These are phyloP conservation scores for Paspalum notatum DNA, from an alignment of 176 grass and related monocot species.

Conservation along the genomic window DNA sequence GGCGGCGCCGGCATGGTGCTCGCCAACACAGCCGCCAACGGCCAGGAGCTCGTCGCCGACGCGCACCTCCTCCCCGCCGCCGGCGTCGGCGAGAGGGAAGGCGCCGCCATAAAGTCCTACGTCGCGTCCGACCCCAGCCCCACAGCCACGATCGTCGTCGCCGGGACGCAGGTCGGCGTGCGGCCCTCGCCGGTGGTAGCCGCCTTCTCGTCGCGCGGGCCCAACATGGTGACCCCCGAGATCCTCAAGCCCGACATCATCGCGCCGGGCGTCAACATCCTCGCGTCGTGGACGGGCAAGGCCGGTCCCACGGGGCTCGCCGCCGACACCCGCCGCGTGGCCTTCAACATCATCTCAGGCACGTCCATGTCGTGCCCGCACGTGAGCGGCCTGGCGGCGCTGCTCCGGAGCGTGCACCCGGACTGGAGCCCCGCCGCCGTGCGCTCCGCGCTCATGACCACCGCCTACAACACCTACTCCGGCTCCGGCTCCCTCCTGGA, in stretches of 20 bases:
- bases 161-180: conserved; percentile 70
- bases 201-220: conserved; percentile 85
- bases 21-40: conserved; percentile 80
- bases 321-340: conserved; percentile 58
- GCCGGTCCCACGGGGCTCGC: conserved; percentile 70
- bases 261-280: conserved; percentile 87
- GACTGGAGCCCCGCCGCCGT: conserved; percentile 83
- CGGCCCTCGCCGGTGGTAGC: conserved; percentile 72
- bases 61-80: conserved; percentile 78
- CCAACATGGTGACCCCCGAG: conserved; percentile 71
- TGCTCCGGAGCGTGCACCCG: conserved; percentile 63
- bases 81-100: conserved; percentile 64
- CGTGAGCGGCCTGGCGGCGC: conserved; percentile 74
- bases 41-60: conserved; percentile 89
- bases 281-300: conserved; percentile 77
- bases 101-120: conserved; percentile 62
- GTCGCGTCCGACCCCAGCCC: conserved; percentile 45
- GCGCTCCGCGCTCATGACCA: conserved; percentile 91
- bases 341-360: conserved; percentile 90
- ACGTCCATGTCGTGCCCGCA: conserved; percentile 97
- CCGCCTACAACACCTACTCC: conserved; percentile 68
- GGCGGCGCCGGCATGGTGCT: conserved; percentile 88
- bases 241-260: conserved; percentile 85
- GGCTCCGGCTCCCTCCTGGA: conserved; percentile 53
- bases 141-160: conserved; percentile 61